Percentiles rank a stretch among this genome's conserved stretches.
Evolutionary conservation across 1,284 basidiomycete species (phyloP).

Genomic region (Tilletia caries): DNA sequence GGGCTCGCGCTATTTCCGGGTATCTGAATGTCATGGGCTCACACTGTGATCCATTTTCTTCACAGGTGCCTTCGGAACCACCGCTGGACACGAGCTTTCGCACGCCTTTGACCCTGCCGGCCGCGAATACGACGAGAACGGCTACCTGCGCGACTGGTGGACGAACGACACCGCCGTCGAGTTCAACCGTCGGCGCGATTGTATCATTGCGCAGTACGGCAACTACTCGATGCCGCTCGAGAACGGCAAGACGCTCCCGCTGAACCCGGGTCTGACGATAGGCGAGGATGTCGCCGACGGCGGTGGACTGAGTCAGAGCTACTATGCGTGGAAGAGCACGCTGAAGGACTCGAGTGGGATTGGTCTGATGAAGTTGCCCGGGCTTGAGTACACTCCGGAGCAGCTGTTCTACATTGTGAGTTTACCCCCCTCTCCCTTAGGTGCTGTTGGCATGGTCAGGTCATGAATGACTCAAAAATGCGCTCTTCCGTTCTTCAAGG

Average conservation of each 20-base stretch:
- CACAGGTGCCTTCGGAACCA: constrained; percentile 38
- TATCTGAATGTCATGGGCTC: constrained; percentile 63
- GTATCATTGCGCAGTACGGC: constrained; percentile 84
- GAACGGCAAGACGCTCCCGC: constrained; percentile 73
- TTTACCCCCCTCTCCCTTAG: background rate
- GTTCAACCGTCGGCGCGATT: constrained; percentile 78
- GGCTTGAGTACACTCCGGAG: constrained; percentile 49
- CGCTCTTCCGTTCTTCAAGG: background rate
- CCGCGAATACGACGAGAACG: constrained; percentile 62
- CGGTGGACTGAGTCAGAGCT: constrained; percentile 54
- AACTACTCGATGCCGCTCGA: constrained; percentile 77
- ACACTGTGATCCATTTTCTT: background rate
- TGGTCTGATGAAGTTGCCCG: constrained; percentile 50
- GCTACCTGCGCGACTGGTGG: constrained; percentile 69
- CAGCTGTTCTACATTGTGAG: constrained; percentile 54
- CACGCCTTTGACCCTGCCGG: constrained; percentile 93
- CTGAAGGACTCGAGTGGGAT: constrained; percentile 29
- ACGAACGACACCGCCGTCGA: constrained; percentile 71
- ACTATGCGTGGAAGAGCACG: constrained; percentile 52
- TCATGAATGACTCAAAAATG: background rate
- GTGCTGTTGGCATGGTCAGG: constrained; percentile 9
- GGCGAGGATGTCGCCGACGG: constrained; percentile 69
- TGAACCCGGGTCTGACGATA: constrained; percentile 69
- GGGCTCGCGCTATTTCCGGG: constrained; percentile 68
- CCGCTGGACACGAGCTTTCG: constrained; percentile 56